phyloP scores from a whole-genome alignment of 495 filamentous ascomycete species.

The Coniosporium apollinis region DNA sequence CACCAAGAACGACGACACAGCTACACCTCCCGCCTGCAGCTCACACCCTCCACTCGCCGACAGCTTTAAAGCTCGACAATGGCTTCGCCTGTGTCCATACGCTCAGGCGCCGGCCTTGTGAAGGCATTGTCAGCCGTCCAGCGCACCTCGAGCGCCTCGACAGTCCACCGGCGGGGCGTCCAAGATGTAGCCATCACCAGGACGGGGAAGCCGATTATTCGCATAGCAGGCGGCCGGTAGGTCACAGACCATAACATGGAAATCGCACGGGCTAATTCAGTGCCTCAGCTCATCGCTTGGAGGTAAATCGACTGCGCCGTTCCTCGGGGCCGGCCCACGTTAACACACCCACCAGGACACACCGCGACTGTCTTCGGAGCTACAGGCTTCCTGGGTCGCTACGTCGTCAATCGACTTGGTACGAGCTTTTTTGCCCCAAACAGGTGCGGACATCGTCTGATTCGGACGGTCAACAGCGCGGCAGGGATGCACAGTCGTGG shows the following conservation, averaged over 20 bases:
- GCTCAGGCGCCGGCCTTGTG: too few relatives aligned
- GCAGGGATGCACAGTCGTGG: conserved; percentile 79
- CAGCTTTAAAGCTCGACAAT: too few relatives aligned
- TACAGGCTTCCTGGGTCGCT: conserved; percentile 87
- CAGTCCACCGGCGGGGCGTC: background rate
- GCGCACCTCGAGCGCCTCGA: too few relatives aligned
- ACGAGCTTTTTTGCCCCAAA: conserved; percentile 14
- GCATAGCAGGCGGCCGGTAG: conserved; percentile 24
- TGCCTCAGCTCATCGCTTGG: conserved; percentile 55
- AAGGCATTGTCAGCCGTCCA: too few relatives aligned
- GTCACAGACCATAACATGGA: conserved; percentile 4
- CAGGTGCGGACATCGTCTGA: background rate
- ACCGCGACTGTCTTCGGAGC: conserved; percentile 97
- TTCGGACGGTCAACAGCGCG: conserved; percentile 37
- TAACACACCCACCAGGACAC: conserved; percentile 43
- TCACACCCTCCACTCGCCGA: too few relatives aligned
- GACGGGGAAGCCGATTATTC: conserved; percentile 27
- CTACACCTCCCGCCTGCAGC: too few relatives aligned
- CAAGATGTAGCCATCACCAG: conserved; percentile 26
- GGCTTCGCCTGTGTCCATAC: too few relatives aligned
- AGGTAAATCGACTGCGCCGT: conserved; percentile 35
- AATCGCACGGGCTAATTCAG: background rate
- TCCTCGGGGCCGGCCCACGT: conserved; percentile 1
- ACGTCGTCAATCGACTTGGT: conserved; percentile 95
- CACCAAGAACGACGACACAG: too few relatives aligned